These are phyloP conservation scores for Gamarada debralockiae DNA, from an alignment of 495 filamentous ascomycete species.

Conservation along the genomic window DNA sequence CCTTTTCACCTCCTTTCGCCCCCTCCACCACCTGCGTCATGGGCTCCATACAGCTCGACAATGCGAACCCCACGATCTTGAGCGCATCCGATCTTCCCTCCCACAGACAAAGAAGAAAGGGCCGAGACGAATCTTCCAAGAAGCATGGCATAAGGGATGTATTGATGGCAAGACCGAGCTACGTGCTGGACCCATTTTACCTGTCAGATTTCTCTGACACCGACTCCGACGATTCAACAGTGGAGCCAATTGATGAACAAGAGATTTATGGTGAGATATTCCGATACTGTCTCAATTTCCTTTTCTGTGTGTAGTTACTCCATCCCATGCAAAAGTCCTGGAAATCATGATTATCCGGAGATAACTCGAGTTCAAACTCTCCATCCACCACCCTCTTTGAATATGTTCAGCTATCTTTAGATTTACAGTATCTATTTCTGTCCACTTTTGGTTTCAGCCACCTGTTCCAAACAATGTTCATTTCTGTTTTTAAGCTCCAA, in stretches of 20 bases:
- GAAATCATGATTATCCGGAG: background rate
- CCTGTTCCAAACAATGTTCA: slow-evolving; percentile 1
- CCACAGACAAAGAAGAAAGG: slow-evolving; percentile 39
- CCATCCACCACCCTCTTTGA: background rate
- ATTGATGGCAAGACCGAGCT: slow-evolving; percentile 16
- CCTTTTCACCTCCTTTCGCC: background rate
- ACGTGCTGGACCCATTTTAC: slow-evolving; percentile 21
- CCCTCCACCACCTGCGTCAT: slow-evolving; percentile 4
- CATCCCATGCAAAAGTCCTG: background rate
- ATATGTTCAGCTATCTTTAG: slow-evolving; percentile 7
- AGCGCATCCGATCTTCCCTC: slow-evolving; percentile 90
- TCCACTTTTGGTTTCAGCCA: slow-evolving; percentile 12
- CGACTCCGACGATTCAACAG: slow-evolving; percentile 55
- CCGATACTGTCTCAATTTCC: background rate
- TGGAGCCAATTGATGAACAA: slow-evolving; percentile 90
- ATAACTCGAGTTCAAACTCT: background rate
- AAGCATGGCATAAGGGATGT: slow-evolving; percentile 11
- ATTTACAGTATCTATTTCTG: background rate
- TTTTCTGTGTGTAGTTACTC: background rate
- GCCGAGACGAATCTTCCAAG: slow-evolving; percentile 23
- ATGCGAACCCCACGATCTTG: slow-evolving; percentile 92
- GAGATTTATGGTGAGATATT: slow-evolving; percentile 78
- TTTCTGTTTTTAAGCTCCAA: background rate
- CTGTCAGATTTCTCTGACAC: slow-evolving; percentile 22
- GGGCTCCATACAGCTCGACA: slow-evolving; percentile 48